A percentile compares a stretch with the other conserved stretches of the same genome.
Evolutionary conservation across 2,329 filamentous ascomycete genomes (phyloP).

Genomic region (Botrytis squamosa): DNA sequence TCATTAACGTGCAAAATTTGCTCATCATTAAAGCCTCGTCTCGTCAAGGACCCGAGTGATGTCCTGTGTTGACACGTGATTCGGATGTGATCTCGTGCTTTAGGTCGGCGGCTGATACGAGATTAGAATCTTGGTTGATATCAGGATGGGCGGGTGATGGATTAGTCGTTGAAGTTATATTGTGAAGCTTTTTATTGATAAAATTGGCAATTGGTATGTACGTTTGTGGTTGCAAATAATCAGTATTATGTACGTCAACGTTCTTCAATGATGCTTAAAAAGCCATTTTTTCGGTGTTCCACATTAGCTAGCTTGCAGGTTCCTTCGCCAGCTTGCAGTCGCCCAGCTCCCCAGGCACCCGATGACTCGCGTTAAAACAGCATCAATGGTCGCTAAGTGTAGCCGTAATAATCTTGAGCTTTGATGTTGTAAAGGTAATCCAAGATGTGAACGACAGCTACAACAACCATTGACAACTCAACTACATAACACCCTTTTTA

Average conservation of each 20-base stretch:
- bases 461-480: constrained; percentile 17
- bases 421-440: constrained; percentile 21
- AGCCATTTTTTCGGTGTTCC: not conserved
- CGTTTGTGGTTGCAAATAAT: not conserved
- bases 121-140: not conserved
- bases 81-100: constrained; percentile 6
- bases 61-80: not conserved
- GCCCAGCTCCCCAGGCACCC: constrained; percentile 21
- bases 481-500: constrained; percentile 6
- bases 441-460: constrained; percentile 18
- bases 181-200: not conserved
- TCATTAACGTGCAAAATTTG: not conserved
- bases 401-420: constrained; percentile 20
- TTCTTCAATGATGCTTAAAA: not conserved
- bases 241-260: not conserved
- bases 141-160: not conserved
- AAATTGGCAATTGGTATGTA: not conserved
- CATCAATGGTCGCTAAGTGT: constrained; percentile 2
- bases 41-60: not conserved
- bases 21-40: not conserved
- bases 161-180: not conserved
- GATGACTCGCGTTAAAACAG: constrained; percentile 22
- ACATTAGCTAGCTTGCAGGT: not conserved
- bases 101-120: not conserved
- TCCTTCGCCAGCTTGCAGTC: constrained; percentile 9